A percentile compares a stretch with the other conserved stretches of the same genome.
These are phyloP conservation scores for Lipomyces yamanashiensis DNA, from an alignment of 805 yeast species.

Conservation along the genomic window DNA sequence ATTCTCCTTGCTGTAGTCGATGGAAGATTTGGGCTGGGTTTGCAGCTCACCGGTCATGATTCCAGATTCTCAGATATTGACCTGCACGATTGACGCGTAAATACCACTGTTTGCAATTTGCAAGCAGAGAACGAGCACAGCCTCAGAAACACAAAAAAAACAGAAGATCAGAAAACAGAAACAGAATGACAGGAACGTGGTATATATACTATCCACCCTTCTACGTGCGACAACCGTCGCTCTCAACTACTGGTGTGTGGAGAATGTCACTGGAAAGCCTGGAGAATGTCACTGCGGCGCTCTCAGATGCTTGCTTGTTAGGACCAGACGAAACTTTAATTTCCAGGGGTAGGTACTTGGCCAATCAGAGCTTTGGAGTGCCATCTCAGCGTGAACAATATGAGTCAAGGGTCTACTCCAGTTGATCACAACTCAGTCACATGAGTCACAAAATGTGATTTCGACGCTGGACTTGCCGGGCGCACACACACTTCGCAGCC, in stretches of 20 bases:
- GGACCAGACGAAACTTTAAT: background rate
- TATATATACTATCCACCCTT: background rate
- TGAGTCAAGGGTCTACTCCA: background rate
- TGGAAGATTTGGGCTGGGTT: no score
- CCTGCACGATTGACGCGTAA: no score
- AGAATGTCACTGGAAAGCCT: background rate
- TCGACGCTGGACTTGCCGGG: no score
- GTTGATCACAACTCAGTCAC: no score
- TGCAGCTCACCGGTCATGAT: no score
- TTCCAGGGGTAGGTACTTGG: background rate
- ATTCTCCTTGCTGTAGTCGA: no score
- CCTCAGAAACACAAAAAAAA: no score
- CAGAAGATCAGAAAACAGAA: background rate
- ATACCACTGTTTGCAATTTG: no score
- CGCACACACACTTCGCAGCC: no score
- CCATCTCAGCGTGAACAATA: conserved; percentile 15
- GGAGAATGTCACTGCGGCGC: background rate
- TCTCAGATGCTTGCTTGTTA: background rate
- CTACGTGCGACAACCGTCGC: background rate
- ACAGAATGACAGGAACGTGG: background rate
- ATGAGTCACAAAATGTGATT: no score
- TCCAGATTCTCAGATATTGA: no score
- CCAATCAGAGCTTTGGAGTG: conserved; percentile 10
- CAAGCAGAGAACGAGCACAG: no score
- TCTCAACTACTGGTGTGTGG: background rate